phyloP scores from a whole-genome alignment of 2,329 filamentous ascomycete genomes.

The Cladosporium sp. region DNA sequence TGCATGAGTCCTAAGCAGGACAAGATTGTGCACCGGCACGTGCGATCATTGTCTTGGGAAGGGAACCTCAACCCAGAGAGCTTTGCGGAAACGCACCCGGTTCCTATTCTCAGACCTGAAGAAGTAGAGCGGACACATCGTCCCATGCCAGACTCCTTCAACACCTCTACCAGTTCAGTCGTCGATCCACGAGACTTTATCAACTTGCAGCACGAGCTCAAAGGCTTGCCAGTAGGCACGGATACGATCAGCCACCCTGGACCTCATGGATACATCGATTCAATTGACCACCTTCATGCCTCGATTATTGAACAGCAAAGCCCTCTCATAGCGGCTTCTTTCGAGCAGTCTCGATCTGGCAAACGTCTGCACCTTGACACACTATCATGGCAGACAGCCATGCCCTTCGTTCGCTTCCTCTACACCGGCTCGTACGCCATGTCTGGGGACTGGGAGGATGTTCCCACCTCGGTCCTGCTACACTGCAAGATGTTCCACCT shows the following conservation, averaged over 20 bases:
- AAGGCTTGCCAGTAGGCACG: not conserved
- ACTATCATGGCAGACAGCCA: slow-evolving; percentile 27
- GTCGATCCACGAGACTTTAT: not conserved
- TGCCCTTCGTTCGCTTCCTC: slow-evolving; percentile 37
- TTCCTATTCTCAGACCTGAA: too few species aligned
- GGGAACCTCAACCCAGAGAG: too few species aligned
- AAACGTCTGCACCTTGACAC: slow-evolving; percentile 35
- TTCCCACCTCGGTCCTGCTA: slow-evolving; percentile 32
- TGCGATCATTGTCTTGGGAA: too few species aligned
- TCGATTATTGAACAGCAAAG: slow-evolving; percentile 31
- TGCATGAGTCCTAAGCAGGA: too few species aligned
- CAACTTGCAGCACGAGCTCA: not conserved
- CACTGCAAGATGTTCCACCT: slow-evolving; percentile 38
- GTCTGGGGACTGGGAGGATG: slow-evolving; percentile 21
- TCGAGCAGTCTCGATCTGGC: slow-evolving; percentile 31
- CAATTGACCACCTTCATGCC: slow-evolving; percentile 30
- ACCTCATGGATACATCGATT: slow-evolving; percentile 26
- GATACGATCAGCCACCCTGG: slow-evolving; percentile 27
- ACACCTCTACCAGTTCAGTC: not conserved
- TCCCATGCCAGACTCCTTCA: too few species aligned
- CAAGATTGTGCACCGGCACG: too few species aligned
- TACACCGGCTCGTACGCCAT: slow-evolving; percentile 36
- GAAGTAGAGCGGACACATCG: too few species aligned
- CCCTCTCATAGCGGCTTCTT: slow-evolving; percentile 34
- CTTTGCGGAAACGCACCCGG: too few species aligned